Percentiles rank a stretch among this genome's conserved stretches.
Conservation (phyloP, 768 basidiomycete species). For the Amanita thiersii region DNA sequence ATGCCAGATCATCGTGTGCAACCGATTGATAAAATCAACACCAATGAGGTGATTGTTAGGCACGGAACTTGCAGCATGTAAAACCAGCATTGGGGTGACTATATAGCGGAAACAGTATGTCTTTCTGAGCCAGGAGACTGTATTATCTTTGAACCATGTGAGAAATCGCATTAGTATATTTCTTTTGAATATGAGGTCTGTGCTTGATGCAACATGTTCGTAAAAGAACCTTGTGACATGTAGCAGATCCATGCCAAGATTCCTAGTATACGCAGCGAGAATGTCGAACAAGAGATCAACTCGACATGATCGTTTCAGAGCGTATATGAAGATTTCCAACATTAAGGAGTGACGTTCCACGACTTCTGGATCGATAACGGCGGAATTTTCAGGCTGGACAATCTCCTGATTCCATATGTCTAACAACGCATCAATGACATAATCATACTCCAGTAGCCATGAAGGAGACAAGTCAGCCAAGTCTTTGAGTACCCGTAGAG, state of each 20-base stretch:
- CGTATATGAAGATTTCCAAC: constrained; percentile 69
- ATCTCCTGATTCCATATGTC: constrained; percentile 61
- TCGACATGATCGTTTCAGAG: constrained; percentile 61
- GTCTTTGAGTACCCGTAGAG: constrained; percentile 72
- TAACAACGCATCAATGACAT: constrained; percentile 65
- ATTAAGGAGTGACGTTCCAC: constrained; percentile 58
- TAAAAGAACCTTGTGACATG: constrained; percentile 81
- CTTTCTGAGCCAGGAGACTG: constrained; percentile 68
- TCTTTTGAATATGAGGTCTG: constrained; percentile 64
- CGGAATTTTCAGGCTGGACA: constrained; percentile 33
- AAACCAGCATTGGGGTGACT: constrained; percentile 78
- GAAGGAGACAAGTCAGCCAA: constrained; percentile 53
- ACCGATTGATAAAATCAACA: constrained; percentile 54
- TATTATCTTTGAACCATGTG: constrained; percentile 66
- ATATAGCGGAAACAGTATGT: constrained; percentile 73
- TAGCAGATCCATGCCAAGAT: constrained; percentile 75
- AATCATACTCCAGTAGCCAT: constrained; percentile 66
- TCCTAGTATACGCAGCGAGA: constrained; percentile 70
- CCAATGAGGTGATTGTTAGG: constrained; percentile 61
- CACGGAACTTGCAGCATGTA: constrained; percentile 54
- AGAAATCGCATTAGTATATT: constrained; percentile 81
- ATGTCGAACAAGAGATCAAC: constrained; percentile 88
- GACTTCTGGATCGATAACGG: constrained; percentile 37
- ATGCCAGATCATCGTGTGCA: constrained; percentile 77
- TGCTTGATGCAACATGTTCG: constrained; percentile 68